Evolutionary conservation across 805 yeast species (phyloP), one percentile per base, ranked within the genome.

Genomic region (Candida chilensis): DNA sequence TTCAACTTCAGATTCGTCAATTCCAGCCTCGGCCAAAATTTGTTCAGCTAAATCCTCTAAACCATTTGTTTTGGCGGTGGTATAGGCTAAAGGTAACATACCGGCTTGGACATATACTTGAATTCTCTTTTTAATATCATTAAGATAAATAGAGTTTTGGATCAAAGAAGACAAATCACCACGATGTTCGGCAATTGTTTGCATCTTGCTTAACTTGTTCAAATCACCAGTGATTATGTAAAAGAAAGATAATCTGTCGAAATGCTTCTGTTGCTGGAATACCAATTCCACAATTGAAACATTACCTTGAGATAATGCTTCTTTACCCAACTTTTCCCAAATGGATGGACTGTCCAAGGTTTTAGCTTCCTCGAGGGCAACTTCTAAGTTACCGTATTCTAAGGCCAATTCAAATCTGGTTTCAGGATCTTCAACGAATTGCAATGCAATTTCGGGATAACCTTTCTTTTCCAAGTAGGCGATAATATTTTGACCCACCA

Each of bases 401-500:
- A 92, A 67, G 16, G 98, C 96, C 44, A 92, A 69, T 45, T 92
- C 98, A 47, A 92, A 90, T 56, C 95, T 75, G 25, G 96, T 85
- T 54, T 88, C 95, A 5, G 97, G 81, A 52, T 92, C 98, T 57
- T 87, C 82, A 32, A 92, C 98, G 50, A 92, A 94, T 56, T 90
- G 96, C 38, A 92, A 68, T 3, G 99, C 98, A 54, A 92, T 78
- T 58, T 92, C 99, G 17, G 98, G 97, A 52, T 81, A 90, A 2
- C 98, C 99, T 50, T 85, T 75, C 63, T 88, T 81, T 54, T 92
- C 95, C 47, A 92, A 69, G 54, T 90, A 92, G 4, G 94, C 92
- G 52, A 92, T 88, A 50, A 92, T 92, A 53, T 88, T 86, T 63
- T 94, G 96, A 40, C 99, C 99, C 31, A 92, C 98, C 49, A 92